Evolutionary conservation across 495 filamentous ascomycete genomes (phyloP), one percentile per base, ranked within the genome.

Genomic region (Neurospora sp.): DNA sequence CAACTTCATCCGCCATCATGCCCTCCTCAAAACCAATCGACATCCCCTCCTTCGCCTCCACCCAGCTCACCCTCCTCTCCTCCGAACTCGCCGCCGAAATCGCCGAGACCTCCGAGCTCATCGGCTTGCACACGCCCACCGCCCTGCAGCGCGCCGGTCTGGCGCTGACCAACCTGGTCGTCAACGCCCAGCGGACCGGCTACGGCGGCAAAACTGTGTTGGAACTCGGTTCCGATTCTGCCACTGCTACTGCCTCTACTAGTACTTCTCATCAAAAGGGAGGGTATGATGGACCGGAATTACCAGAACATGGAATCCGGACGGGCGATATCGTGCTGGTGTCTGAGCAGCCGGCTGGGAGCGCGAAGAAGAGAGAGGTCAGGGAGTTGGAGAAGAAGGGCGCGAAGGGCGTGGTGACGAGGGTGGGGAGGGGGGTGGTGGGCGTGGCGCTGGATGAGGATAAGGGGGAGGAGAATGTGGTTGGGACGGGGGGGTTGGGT

Each of bases 241-340:
- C 95, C 4, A 87, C 92, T 16, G 79, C 85, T 1, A 44, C 71
- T 5, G n/a, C 69, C 2, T 31, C 31, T 31, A 31, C 31, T 31
- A 31, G 31, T 31, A 23, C 8, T n/a, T n/a, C 46, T 9, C n/a
- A 39, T 12, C n/a, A 54, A 60, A 38, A 4, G 72, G 73, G 49
- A 75, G 39, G 71, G 46, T 54, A 62, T 62, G 54, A 62, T 16
- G 41, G 81, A 73, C 44, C 78, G 0, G 86, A 90, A 20, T 78
- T 97, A 3, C 90, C 90, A 0, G 90, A 94, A 74, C 93, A 97
- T 87, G 95, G 94, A 9, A 87, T 99, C 44, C 84, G 96, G 0
- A 89, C 90, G 0, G 96, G 96, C 3, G 96, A 99, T 84, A 91
- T 98, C 54, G 94, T 98, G 40, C 79, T 92, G 0, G 88, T 98